Evolutionary conservation across 345 rosid genomes (phyloP).

Genomic region (Lepidium sativum): DNA sequence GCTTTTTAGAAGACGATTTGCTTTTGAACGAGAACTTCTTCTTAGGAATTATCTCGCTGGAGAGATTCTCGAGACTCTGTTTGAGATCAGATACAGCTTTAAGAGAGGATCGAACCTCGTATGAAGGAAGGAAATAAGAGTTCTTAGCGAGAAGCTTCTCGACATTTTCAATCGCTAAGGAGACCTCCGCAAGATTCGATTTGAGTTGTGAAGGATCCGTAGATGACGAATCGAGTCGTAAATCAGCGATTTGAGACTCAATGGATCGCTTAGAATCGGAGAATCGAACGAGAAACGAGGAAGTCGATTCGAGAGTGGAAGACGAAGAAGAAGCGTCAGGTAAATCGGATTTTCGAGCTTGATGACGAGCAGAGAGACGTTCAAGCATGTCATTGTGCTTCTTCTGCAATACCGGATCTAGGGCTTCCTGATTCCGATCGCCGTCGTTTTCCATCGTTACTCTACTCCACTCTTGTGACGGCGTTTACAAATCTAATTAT

Average conservation of each 20-base stretch:
- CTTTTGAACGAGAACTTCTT: conserved; percentile 69
- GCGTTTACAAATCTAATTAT: neutral
- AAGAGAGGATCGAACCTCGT: conserved; percentile 72
- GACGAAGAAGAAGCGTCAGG: conserved; percentile 26
- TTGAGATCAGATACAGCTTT: conserved; percentile 56
- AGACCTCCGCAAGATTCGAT: conserved; percentile 43
- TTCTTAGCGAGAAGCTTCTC: conserved; percentile 69
- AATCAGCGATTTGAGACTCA: conserved; percentile 38
- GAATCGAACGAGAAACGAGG: conserved; percentile 59
- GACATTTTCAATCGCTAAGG: conserved; percentile 51
- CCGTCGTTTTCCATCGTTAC: conserved; percentile 14
- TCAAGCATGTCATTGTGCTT: conserved; percentile 74
- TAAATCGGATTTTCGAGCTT: conserved; percentile 43
- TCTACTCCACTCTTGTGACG: neutral
- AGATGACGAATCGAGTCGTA: conserved; percentile 22
- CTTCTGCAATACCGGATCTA: conserved; percentile 32
- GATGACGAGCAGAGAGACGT: conserved; percentile 70
- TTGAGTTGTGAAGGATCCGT: conserved; percentile 35
- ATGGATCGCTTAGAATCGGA: conserved; percentile 43
- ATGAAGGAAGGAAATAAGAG: conserved; percentile 67
- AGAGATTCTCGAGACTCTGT: conserved; percentile 46
- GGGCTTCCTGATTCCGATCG: neutral
- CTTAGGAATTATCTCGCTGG: conserved; percentile 44
- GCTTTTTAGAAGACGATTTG: conserved; percentile 35
- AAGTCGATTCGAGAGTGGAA: conserved; percentile 36